Percentiles rank a stretch among this genome's conserved stretches.
Evolutionary conservation across 306 rosid species (phyloP).

Genomic region (Quercus alba): DNA sequence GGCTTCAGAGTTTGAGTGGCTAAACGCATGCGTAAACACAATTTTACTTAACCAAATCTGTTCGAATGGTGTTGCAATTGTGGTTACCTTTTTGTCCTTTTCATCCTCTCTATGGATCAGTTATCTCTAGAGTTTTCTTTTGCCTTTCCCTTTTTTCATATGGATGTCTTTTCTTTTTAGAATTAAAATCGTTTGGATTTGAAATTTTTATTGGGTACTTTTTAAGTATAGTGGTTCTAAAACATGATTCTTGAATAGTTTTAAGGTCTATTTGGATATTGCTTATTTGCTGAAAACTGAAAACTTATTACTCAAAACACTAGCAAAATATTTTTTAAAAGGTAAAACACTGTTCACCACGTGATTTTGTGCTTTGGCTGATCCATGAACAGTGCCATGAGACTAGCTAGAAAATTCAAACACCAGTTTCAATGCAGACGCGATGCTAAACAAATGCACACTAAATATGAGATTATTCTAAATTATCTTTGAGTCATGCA

Average conservation of each 20-base stretch:
- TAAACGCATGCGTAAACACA: neutral
- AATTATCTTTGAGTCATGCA: neutral
- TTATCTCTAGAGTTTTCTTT: neutral
- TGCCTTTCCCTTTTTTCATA: neutral
- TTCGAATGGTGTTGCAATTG: neutral
- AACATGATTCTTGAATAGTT: neutral
- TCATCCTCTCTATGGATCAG: neutral
- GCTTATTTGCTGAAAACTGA: no score
- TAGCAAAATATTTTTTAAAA: no score
- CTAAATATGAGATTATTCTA: neutral
- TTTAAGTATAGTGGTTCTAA: neutral
- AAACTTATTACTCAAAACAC: no score
- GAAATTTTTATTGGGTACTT: neutral
- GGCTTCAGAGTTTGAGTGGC: conserved; percentile 52
- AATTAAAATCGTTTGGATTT: neutral
- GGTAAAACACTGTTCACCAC: no score
- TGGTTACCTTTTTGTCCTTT: neutral
- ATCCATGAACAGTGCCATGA: no score
- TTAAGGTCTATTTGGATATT: neutral
- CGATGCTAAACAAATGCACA: no score
- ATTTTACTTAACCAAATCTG: neutral
- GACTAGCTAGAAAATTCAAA: no score
- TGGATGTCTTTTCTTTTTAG: neutral
- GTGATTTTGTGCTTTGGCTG: no score
- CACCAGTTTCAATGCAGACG: no score